Conservation (phyloP, 75 land plant genomes). For the Selaginella moellendorffii region DNA sequence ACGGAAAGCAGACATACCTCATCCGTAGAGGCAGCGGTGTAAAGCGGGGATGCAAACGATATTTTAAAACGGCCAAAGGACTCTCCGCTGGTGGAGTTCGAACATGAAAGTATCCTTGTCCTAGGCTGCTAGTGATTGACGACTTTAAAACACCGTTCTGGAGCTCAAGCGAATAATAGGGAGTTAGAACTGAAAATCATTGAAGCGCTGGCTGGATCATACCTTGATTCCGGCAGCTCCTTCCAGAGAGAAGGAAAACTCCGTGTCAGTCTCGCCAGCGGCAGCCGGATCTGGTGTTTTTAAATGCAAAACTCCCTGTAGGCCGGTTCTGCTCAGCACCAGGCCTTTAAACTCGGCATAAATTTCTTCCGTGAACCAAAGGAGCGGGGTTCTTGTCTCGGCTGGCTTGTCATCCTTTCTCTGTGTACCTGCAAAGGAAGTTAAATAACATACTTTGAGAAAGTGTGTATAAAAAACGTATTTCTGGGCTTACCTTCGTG, state of each 20-base stretch:
- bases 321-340: conserved; percentile 41
- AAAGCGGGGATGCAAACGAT: conserved; percentile 61
- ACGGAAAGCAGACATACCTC: conserved; percentile 11
- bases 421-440: conserved; percentile 2
- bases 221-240: conserved; percentile 48
- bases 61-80: conserved; percentile 68
- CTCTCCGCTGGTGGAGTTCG: conserved; percentile 44
- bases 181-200: too few relatives aligned
- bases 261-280: conserved; percentile 44
- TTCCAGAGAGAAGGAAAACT: conserved; percentile 69
- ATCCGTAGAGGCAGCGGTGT: conserved; percentile 74
- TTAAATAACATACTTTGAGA: too few relatives aligned
- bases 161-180: too few relatives aligned
- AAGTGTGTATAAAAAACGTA: background rate
- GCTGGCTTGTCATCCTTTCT: background rate
- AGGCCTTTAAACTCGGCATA: conserved; percentile 73
- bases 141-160: conserved; percentile 40
- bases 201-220: too few relatives aligned
- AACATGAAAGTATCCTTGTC: conserved; percentile 78
- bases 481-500: conserved; percentile 1
- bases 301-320: conserved; percentile 54
- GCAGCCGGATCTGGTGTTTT: conserved; percentile 35
- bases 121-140: conserved; percentile 53
- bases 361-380: conserved; percentile 61
- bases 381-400: conserved; percentile 52